A percentile compares a stretch with the other conserved stretches of the same genome.
Evolutionary conservation across 179 eudicot genomes (phyloP).

Genomic region (Spergularia azorica): DNA sequence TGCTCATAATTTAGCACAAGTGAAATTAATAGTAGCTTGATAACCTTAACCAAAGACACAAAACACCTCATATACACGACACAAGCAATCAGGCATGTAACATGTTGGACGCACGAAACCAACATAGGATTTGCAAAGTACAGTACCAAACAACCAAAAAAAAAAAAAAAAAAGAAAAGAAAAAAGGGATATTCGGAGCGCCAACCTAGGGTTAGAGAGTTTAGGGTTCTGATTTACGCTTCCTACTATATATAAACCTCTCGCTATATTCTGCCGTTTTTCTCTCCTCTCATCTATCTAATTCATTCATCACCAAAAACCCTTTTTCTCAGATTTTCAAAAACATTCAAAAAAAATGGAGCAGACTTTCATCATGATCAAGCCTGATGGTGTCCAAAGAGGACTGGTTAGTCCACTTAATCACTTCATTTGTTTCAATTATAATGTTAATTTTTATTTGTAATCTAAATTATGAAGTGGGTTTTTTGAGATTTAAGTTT

Average conservation of each 20-base stretch:
- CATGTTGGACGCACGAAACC: too few relatives aligned
- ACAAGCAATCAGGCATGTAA: too few relatives aligned
- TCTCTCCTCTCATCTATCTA: neutral
- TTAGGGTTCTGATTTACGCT: constrained; percentile 15
- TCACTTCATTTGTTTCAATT: neutral
- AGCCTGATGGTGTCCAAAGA: constrained; percentile 89
- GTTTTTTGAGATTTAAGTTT: neutral
- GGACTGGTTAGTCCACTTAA: constrained; percentile 52
- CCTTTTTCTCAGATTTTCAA: neutral
- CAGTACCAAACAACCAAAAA: too few relatives aligned
- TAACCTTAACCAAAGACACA: too few relatives aligned
- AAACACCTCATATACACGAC: too few relatives aligned
- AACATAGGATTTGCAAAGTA: too few relatives aligned
- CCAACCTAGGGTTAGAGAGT: constrained; percentile 25
- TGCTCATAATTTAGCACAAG: too few relatives aligned
- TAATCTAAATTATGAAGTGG: constrained; percentile 1
- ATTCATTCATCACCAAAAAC: too few relatives aligned
- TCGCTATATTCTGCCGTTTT: neutral
- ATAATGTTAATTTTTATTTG: neutral
- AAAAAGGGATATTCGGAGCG: constrained; percentile 16
- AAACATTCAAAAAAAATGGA: constrained; percentile 43
- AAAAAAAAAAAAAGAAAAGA: too few relatives aligned
- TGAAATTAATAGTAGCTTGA: too few relatives aligned
- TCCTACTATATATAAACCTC: constrained; percentile 26
- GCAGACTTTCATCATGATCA: constrained; percentile 86